Base-by-base conservation (phyloP, 176 grass and related monocot genomes). In the Melocanna baccifera region DNA sequence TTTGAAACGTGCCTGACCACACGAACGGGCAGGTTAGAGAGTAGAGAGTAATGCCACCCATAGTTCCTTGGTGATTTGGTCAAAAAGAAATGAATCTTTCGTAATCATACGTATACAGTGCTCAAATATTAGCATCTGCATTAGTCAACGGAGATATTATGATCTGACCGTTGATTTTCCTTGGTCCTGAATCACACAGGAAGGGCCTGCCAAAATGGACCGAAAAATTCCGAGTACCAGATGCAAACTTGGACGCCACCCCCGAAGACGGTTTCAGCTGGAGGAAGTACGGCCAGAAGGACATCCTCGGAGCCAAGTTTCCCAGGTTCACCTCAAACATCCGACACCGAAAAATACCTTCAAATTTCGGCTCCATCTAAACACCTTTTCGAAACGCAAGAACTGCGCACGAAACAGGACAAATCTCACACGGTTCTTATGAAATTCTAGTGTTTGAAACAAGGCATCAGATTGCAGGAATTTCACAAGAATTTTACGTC, bases 261-360 rank as follows among this genome's bases (percentile, higher is more conserved):
- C 83, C 88, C 3, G 91, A 98, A 41, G 96, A 98, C 79, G 91
- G 93, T n/a, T 79, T 95, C 80, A 89, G 93, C 86, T 98, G 96
- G 96, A 93, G 93, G 84, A 98, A 98, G 84, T 98, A 98, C 82
- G 96, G 96, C 1, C 96, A 98, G 84, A 98, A 98, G 69, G 91
- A 95, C 74, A 98, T 98, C 81, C 96, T 98, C 48, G 93, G 91
- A 34, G 96, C 96, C 78, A 95, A 90, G 83, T 89, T 59, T 12
- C 57, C 57, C 57, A 59, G 57, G 57, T 59, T 12, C 57, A 59
- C n/a, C 57, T 26, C 57, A 2, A 12, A 12, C 57, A 59, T 26
- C 57, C 12, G 1, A 59, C 1, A 12, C n/a, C 7, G 3, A 1
- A 59, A 26, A 57, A 57, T 11, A 23, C 55, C 55, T 23, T 57